Base-by-base conservation (phyloP, 306 rosid species). In the Lithocarpus polystachyus region DNA sequence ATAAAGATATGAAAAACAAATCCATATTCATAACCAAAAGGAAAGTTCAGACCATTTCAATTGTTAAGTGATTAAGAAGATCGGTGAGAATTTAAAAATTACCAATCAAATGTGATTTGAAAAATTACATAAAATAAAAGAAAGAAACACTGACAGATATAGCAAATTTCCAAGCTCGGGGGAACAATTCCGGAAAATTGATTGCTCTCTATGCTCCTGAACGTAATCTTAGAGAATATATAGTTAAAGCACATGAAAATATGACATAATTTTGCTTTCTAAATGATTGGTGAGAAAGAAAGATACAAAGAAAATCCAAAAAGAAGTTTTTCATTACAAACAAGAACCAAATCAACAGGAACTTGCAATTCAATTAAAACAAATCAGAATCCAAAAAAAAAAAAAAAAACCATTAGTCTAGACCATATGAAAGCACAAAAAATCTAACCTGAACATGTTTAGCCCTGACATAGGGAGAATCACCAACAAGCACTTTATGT, bases 391-490 rank as follows among this genome's bases (percentile, higher is more conserved):
- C 31, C 31, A 3, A 29, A 29, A 29, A 29, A 28, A 29, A 29
- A 29, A 28, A 28, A 29, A 29, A 29, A 29, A 29, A 4, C 4
- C 4, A 29, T 29, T 3, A 29, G 31, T 29, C 4, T 29, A 3
- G 3, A 29, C 31, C 31, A 29, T 29, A 29, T 29, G 31, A 29
- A 29, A 3, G 31, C 31, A 29, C 31, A 29, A 29, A 29, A 29
- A 29, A 29, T 9, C 78, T 31, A 71, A 89, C 99, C 94, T 95
- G 96, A 91, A 92, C 97, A 48, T 95, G 96, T 74, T 95, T 95
- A 74, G 99, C 98, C 77, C 86, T 89, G 8, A 92, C 99, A 56
- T 92, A 95, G 3, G 99, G 97, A n/a, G 99, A 92, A 81, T 92
- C 93, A 54, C 99, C 97, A 6, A 93, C 67, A 68, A 98, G 98